These are phyloP conservation scores for Leccinum barrowsii DNA, from an alignment of 768 basidiomycete genomes.

Conservation along the genomic window DNA sequence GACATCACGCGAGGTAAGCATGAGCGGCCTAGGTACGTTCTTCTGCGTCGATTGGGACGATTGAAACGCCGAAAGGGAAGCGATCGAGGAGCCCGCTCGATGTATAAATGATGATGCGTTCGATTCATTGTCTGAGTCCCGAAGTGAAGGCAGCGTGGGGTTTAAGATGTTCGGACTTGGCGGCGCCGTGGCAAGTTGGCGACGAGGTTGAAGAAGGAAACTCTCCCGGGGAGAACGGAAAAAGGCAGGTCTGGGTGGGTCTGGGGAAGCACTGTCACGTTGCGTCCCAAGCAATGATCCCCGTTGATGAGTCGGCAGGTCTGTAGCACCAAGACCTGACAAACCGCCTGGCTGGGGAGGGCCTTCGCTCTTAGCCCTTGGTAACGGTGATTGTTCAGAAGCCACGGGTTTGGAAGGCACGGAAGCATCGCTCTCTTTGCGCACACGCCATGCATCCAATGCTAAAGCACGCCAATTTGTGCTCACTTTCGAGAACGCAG, in stretches of 20 bases:
- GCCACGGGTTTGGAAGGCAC: not conserved
- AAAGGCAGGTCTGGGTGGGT: constrained; percentile 55
- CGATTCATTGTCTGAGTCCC: constrained; percentile 21
- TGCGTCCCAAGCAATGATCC: constrained; percentile 40
- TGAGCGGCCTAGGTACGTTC: constrained; percentile 60
- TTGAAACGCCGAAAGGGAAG: constrained; percentile 42
- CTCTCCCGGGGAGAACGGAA: constrained; percentile 60
- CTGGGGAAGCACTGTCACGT: constrained; percentile 34
- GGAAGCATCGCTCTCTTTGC: constrained; percentile 13
- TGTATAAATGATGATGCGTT: constrained; percentile 30
- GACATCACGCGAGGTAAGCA: constrained; percentile 52
- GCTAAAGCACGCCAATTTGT: constrained; percentile 74
- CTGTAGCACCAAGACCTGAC: constrained; percentile 4
- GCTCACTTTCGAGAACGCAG: constrained; percentile 67
- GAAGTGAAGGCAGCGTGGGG: constrained; percentile 4
- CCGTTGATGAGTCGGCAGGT: constrained; percentile 25
- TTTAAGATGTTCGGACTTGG: constrained; percentile 27
- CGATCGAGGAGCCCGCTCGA: constrained; percentile 38
- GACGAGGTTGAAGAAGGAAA: constrained; percentile 38
- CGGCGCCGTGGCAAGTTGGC: constrained; percentile 28
- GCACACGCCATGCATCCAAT: constrained; percentile 29
- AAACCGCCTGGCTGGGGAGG: constrained; percentile 13
- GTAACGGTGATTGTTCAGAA: constrained; percentile 10
- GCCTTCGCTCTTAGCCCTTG: constrained; percentile 24
- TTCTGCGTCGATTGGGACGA: constrained; percentile 37